Conservation (phyloP, 805 yeast genomes). For the Barnettozyma siamensis region DNA sequence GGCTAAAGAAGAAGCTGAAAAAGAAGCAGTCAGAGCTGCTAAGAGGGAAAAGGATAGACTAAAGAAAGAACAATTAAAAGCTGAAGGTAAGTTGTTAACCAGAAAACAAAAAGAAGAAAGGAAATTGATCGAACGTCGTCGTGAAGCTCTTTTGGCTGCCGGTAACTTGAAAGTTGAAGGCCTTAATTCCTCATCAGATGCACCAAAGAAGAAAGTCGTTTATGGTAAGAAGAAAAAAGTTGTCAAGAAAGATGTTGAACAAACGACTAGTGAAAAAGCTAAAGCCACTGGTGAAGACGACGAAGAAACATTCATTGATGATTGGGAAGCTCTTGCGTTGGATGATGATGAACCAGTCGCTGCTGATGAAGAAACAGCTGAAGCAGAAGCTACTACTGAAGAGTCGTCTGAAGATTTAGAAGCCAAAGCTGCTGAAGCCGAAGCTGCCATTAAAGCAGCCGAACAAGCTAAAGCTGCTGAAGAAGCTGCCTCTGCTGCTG, state of each 20-base stretch:
- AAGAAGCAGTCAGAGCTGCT: conserved; percentile 50
- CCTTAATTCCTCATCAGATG: conserved; percentile 33
- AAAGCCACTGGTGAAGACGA: conserved; percentile 23
- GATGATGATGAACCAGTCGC: conserved; percentile 52
- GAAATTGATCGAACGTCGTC: conserved; percentile 79
- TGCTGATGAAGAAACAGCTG: conserved; percentile 46
- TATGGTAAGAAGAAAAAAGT: conserved; percentile 68
- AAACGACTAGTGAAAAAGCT: conserved; percentile 22
- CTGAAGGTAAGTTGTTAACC: conserved; percentile 91
- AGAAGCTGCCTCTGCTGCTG: conserved; percentile 17
- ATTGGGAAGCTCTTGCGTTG: conserved; percentile 75
- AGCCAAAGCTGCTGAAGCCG: conserved; percentile 24
- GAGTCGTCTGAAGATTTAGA: conserved; percentile 25
- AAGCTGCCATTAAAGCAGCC: conserved; percentile 15
- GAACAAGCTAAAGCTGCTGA: conserved; percentile 26
- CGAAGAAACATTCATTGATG: conserved; percentile 54
- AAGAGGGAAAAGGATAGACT: conserved; percentile 86
- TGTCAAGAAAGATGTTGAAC: conserved; percentile 17
- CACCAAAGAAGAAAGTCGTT: conserved; percentile 55
- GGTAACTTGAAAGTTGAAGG: conserved; percentile 75
- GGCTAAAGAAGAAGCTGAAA: conserved; percentile 38
- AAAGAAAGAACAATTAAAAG: conserved; percentile 86
- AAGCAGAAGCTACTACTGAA: conserved; percentile 28
- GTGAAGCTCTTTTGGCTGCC: conserved; percentile 72
- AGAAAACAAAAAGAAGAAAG: conserved; percentile 95